Evolutionary conservation across 2,329 filamentous ascomycete genomes (phyloP).

Genomic region (Exophiala mesophila): DNA sequence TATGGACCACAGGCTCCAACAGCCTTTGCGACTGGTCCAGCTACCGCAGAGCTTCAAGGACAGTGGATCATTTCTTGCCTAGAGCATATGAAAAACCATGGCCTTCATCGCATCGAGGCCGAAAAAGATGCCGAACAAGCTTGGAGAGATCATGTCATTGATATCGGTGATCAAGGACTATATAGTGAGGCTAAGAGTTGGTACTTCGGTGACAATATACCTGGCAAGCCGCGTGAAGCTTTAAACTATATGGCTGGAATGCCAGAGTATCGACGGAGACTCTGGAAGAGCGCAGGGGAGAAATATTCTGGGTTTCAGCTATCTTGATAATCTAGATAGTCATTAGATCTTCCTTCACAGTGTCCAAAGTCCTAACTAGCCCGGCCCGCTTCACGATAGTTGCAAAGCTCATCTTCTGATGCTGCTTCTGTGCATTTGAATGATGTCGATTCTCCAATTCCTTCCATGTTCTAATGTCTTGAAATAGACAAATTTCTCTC

Average conservation of each 20-base stretch:
- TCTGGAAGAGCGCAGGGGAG: constrained; percentile 8
- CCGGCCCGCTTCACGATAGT: too few relatives aligned
- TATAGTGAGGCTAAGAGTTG: constrained; percentile 48
- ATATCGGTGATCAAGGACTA: constrained; percentile 43
- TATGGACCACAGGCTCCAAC: constrained; percentile 48
- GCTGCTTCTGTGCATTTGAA: too few relatives aligned
- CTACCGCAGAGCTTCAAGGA: constrained; percentile 47
- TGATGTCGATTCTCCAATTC: too few relatives aligned
- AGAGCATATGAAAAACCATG: constrained; percentile 42
- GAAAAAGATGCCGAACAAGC: constrained; percentile 39
- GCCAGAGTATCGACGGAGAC: constrained; percentile 5
- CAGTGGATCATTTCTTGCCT: constrained; percentile 47
- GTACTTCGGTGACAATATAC: constrained; percentile 53
- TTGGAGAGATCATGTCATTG: constrained; percentile 49
- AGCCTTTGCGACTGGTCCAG: constrained; percentile 32
- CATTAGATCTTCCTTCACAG: too few relatives aligned
- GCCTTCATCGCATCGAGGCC: constrained; percentile 49
- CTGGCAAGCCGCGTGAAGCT: constrained; percentile 40
- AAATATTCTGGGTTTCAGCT: too few relatives aligned
- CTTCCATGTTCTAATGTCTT: too few relatives aligned
- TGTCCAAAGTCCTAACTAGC: too few relatives aligned
- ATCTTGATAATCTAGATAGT: too few relatives aligned
- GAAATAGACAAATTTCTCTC: too few relatives aligned
- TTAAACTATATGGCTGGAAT: constrained; percentile 13
- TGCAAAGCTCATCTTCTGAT: too few relatives aligned